phyloP scores from a whole-genome alignment of 176 grass and related monocot genomes.

The Carex littledalei region DNA sequence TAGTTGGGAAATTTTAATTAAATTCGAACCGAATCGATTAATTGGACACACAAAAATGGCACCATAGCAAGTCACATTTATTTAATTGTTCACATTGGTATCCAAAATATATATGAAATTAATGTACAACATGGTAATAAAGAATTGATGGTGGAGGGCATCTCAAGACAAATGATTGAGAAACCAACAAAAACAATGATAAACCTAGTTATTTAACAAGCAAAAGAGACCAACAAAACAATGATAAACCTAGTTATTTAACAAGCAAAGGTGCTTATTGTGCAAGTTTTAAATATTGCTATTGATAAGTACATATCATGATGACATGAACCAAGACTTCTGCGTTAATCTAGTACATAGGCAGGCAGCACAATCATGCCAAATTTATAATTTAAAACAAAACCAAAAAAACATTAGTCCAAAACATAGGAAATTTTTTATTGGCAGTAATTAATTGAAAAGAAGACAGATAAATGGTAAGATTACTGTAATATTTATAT shows the following conservation, averaged over 20 bases:
- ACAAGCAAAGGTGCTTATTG: conserved; percentile 27
- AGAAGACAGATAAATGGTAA: too few species aligned
- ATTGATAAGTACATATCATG: conserved; percentile 39
- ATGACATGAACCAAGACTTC: conserved; percentile 31
- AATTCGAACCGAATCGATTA: background rate
- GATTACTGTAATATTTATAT: too few species aligned
- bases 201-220: conserved; percentile 21
- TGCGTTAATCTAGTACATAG: conserved; percentile 32
- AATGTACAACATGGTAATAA: background rate
- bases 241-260: too few species aligned
- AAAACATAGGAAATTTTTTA: too few species aligned
- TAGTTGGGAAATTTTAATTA: background rate
- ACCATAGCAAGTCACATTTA: background rate
- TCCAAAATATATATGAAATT: background rate
- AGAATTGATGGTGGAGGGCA: conserved; percentile 25
- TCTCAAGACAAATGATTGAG: conserved; percentile 57
- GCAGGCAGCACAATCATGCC: conserved; percentile 29
- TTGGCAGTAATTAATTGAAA: too few species aligned
- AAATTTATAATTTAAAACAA: conserved; percentile 25
- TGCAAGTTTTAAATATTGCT: conserved; percentile 31
- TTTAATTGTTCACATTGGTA: background rate
- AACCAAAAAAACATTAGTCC: background rate
- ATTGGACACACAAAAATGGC: too few species aligned
- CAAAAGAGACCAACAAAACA: too few species aligned
- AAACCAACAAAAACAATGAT: conserved; percentile 49